Evolutionary conservation across 257 asterid species (phyloP).

Genomic region (Scutellaria galericulata): DNA sequence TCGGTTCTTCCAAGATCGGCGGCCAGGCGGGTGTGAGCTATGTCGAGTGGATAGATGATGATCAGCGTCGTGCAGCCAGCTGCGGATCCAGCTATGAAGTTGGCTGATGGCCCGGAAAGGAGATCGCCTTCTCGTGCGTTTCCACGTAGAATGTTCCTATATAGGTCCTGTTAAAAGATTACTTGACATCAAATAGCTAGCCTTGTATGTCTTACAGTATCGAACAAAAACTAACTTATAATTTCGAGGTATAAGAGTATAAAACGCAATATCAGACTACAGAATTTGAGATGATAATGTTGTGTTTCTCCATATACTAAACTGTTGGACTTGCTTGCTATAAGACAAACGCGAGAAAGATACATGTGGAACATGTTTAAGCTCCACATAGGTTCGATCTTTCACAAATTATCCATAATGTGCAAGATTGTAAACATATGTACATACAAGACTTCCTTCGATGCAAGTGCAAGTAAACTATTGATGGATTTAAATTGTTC

Average conservation of each 20-base stretch:
- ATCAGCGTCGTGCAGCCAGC: conserved; percentile 92
- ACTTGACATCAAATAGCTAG: neutral
- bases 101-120: conserved; percentile 75
- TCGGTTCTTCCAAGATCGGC: conserved; percentile 86
- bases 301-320: neutral
- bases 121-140: conserved; percentile 56
- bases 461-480: neutral
- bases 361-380: neutral
- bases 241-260: neutral
- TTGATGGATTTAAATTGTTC: neutral
- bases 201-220: neutral
- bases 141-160: conserved; percentile 66
- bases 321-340: neutral
- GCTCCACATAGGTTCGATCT: neutral
- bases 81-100: conserved; percentile 78
- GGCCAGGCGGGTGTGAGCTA: conserved; percentile 95
- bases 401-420: neutral
- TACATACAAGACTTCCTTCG: neutral
- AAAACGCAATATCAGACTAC: neutral
- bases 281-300: neutral
- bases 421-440: no score
- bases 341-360: conserved; percentile 5
- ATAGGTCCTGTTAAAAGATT: conserved; percentile 67
- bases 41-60: conserved; percentile 93
- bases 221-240: neutral